phyloP scores from a whole-genome alignment of 2,329 filamentous ascomycete species.

The Stagonosporopsis chrysanthemi region DNA sequence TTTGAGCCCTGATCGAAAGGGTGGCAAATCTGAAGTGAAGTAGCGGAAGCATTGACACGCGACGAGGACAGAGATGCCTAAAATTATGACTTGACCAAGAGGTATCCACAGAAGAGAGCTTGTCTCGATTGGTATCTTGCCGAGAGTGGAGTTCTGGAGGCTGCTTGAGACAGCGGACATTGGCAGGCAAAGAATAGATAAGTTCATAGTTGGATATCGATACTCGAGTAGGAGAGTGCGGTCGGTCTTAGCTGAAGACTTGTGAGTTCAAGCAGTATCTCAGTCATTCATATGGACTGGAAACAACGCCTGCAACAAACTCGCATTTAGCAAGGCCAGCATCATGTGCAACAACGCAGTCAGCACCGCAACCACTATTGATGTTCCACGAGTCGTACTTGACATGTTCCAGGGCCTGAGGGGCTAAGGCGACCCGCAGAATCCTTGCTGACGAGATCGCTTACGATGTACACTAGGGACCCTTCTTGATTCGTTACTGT shows the following conservation, averaged over 20 bases:
- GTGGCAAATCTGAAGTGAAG: conserved; percentile 10
- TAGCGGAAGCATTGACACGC: conserved; percentile 8
- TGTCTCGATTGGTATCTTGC: not conserved
- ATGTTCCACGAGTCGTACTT: too few relatives aligned
- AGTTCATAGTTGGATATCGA: not conserved
- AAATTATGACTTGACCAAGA: not conserved
- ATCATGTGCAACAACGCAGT: not conserved
- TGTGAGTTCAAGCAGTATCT: too few relatives aligned
- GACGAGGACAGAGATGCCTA: not conserved
- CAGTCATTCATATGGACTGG: too few relatives aligned
- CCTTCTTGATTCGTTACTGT: not conserved
- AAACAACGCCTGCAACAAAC: not conserved
- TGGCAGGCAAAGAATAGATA: not conserved
- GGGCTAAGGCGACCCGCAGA: not conserved
- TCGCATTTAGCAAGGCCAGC: not conserved
- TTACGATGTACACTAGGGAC: not conserved
- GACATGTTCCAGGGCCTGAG: too few relatives aligned
- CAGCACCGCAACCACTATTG: not conserved
- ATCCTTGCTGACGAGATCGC: not conserved
- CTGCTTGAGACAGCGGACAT: not conserved
- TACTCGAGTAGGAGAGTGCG: too few relatives aligned
- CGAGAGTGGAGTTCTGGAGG: not conserved
- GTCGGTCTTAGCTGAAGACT: too few relatives aligned
- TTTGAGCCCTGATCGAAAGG: conserved; percentile 15
- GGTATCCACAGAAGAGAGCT: not conserved